A percentile compares a stretch with the other conserved stretches of the same genome.
phyloP scores from a whole-genome alignment of 2,329 filamentous ascomycete genomes.

The Ambrosiella beaveri region DNA sequence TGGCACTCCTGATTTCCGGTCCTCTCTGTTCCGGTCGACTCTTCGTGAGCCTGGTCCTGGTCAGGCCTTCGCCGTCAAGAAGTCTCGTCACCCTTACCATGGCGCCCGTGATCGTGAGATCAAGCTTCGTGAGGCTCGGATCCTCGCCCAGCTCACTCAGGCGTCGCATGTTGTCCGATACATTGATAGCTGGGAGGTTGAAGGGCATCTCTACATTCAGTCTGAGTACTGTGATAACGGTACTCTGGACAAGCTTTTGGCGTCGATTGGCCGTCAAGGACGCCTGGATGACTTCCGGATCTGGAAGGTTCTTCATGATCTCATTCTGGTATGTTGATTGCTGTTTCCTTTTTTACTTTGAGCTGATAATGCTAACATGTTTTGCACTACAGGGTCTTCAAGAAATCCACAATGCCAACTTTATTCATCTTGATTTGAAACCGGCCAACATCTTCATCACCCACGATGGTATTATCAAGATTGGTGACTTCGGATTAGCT shows the following conservation, averaged over 20 bases:
- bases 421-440: constrained; percentile 73
- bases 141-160: constrained; percentile 58
- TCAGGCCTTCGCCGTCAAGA: constrained; percentile 81
- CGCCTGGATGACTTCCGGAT: constrained; percentile 92
- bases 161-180: constrained; percentile 76
- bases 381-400: constrained; percentile 49
- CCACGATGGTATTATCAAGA: constrained; percentile 67
- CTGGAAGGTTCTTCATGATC: constrained; percentile 90
- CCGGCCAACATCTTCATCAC: constrained; percentile 71
- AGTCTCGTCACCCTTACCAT: constrained; percentile 62
- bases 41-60: constrained; percentile 36
- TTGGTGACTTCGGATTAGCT: constrained; percentile 74
- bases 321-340: constrained; percentile 51
- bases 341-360: constrained; percentile 5
- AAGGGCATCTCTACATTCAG: constrained; percentile 81
- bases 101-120: constrained; percentile 65
- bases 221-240: constrained; percentile 95
- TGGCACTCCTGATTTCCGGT: constrained; percentile 15
- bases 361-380: constrained; percentile 2
- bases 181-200: constrained; percentile 73
- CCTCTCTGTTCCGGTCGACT: constrained; percentile 28
- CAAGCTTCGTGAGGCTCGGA: constrained; percentile 69
- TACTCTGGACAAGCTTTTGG: constrained; percentile 70
- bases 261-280: constrained; percentile 65
- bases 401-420: constrained; percentile 75